phyloP scores from a whole-genome alignment of 1,284 basidiomycete genomes.

The Fomitiporia mediterranea region DNA sequence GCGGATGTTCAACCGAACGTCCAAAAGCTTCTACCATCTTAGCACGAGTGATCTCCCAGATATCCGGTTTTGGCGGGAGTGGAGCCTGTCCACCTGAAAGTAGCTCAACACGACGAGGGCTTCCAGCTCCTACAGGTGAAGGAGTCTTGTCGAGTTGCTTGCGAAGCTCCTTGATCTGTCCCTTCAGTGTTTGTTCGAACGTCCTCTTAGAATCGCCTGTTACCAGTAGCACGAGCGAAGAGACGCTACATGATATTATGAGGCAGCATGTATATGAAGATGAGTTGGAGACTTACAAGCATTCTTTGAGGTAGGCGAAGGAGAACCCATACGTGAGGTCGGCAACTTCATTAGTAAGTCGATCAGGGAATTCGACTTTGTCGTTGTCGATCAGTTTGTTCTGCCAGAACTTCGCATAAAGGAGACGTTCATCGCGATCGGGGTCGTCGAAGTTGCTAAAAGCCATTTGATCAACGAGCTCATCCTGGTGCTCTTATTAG shows the following conservation, averaged over 20 bases:
- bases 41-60: constrained; percentile 24
- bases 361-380: constrained; percentile 60
- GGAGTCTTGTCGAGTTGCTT: constrained; percentile 49
- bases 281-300: constrained; percentile 52
- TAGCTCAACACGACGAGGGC: not conserved
- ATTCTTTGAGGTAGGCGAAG: constrained; percentile 82
- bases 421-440: constrained; percentile 50
- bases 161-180: constrained; percentile 54
- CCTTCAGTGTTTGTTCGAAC: constrained; percentile 48
- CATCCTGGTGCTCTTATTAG: not conserved
- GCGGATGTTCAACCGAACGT: not conserved
- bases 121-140: not conserved
- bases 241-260: constrained; percentile 41
- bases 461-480: not conserved
- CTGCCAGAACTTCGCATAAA: constrained; percentile 76
- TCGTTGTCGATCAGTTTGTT: constrained; percentile 59
- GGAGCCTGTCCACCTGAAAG: not conserved
- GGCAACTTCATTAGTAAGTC: constrained; percentile 55
- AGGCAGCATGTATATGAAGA: constrained; percentile 25
- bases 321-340: constrained; percentile 60
- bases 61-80: constrained; percentile 21
- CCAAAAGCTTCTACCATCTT: constrained; percentile 2
- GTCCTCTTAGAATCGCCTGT: constrained; percentile 41
- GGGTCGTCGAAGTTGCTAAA: constrained; percentile 49
- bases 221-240: constrained; percentile 55